Base-by-base conservation (phyloP, 2,329 filamentous ascomycete genomes). In the Cladorrhinum sp. region DNA sequence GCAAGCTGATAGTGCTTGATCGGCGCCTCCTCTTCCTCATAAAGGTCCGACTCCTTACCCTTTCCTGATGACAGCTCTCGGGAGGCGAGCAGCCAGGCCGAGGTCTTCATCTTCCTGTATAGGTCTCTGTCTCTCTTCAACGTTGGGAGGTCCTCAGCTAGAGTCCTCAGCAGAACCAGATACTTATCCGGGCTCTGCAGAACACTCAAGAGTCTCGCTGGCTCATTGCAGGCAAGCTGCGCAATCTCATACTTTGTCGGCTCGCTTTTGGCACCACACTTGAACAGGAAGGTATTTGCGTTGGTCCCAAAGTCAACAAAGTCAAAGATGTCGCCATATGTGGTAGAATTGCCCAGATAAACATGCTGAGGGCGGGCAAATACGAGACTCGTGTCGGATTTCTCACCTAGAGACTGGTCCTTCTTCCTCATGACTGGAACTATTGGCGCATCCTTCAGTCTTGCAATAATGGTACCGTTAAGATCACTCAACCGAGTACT, bases 221-320 rank as follows among this genome's bases (percentile, higher is more conserved):
- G 93, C 71, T 97, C 92, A 59, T 81, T 85, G 57, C 92, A 91
- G n/a, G 95, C 83, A 74, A 96, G 86, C 41, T 85, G 82, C 3
- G 93, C 93, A 66, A 99, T 85, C 73, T 99, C 95, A 2, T 85
- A 73, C 68, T 91, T 95, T 2, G 89, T 96, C 3, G 95, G 95
- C 73, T 99, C 93, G 64, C 85, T 87, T 74, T 96, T 97, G 2
- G 92, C 93, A 9, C 95, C 95, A 65, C 93, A 91, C 64, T 91
- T 90, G 67, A 92, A 85, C 18, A 99, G 77, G 69, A 99, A 99
- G 0, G 89, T 81, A 69, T 98, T 98, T 1, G 91, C 93, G 71
- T 93, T 87, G 32, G 82, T 78, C 0, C 93, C 92, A 76, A 97
- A 99, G 72, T 98, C 91, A 13, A 98, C 93, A 74, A 97, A 99